Evolutionary conservation across 495 filamentous ascomycete species (phyloP), one percentile per base, ranked within the genome.

Genomic region (Talaromyces trachyspermus): DNA sequence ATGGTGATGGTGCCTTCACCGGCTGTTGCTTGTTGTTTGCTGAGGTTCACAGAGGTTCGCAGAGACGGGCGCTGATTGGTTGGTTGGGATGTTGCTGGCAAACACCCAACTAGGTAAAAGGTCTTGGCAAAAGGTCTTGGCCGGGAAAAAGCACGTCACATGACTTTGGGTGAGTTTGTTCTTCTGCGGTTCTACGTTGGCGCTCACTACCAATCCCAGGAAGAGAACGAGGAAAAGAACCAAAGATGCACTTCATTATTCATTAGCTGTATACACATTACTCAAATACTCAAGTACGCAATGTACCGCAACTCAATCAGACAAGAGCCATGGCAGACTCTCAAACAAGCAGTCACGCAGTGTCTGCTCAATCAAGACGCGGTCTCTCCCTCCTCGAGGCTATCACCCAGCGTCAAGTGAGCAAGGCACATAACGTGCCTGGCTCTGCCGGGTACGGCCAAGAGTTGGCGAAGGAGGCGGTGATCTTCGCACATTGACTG

Each of bases 401-500:
- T 47, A 43, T 50, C 43, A 37, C 37, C 32, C 29, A 20, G 37
- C 53, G 56, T 56, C 53, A 66, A 60, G 37, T 59, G 61, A 49
- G 63, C 45, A 47, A 61, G 49, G 54, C 52, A 60, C 47, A 62
- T 44, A 50, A 52, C 46, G 58, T 57, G 58, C 41, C 48, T 43
- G 42, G 55, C 53, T 68, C 57, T 60, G 62, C 58, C 52, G 50
- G 22, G 48, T 38, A 56, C 42, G 18, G 27, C 36, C 51, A 54
- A 55, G 59, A 56, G 65, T 69, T 63, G 54, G 57, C 24, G 52
- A 66, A 66, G 62, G 57, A 65, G 64, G 63, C 52, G 48, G 49
- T 86, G 52, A 73, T 95, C 74, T 95, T 72, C 86, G 89, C 89
- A 92, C 82, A 81, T 76, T 85, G 89, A 95, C 89, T 89, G 77